Percentiles rank a stretch among this genome's conserved stretches.
These are phyloP conservation scores for Thuja plicata DNA, from an alignment of 83 land plant species.

Conservation along the genomic window DNA sequence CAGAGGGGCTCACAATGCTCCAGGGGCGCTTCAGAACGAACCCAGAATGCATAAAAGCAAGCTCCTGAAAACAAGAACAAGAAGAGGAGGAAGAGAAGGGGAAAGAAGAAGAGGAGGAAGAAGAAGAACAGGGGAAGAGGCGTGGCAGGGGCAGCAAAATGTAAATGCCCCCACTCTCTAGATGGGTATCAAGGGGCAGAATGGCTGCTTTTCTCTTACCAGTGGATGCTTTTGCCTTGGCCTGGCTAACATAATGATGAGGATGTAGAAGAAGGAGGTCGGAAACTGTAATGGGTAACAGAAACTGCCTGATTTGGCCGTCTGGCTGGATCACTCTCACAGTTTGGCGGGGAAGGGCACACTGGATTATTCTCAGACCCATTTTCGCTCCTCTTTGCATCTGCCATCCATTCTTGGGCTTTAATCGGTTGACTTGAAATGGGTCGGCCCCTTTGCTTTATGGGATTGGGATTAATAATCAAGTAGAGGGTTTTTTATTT, in stretches of 20 bases:
- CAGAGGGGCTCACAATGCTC: background rate
- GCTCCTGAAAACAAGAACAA: constrained; percentile 25
- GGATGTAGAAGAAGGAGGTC: constrained; percentile 25
- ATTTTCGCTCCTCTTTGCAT: background rate
- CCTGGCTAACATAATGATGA: constrained; percentile 26
- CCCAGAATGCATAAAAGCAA: background rate
- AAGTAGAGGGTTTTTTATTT: background rate
- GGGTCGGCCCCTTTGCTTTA: background rate
- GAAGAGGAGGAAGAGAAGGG: constrained; percentile 22
- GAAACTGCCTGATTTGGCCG: constrained; percentile 29
- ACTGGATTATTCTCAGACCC: background rate
- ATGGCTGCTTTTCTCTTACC: constrained; percentile 12
- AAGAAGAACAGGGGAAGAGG: constrained; percentile 24
- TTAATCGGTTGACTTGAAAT: background rate
- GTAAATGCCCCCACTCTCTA: constrained; percentile 30
- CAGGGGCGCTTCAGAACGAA: background rate
- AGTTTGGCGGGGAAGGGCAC: constrained; percentile 27
- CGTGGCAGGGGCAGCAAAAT: constrained; percentile 36
- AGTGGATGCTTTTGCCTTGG: background rate
- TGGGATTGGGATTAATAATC: too few species aligned
- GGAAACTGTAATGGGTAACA: constrained; percentile 16
- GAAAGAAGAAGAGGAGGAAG: background rate
- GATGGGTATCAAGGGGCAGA: constrained; percentile 31
- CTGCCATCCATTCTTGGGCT: background rate
- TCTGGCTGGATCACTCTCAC: constrained; percentile 33